A percentile compares a stretch with the other conserved stretches of the same genome.
Evolutionary conservation across 2,329 filamentous ascomycete species (phyloP).

Genomic region (Alternaria brassicicola): DNA sequence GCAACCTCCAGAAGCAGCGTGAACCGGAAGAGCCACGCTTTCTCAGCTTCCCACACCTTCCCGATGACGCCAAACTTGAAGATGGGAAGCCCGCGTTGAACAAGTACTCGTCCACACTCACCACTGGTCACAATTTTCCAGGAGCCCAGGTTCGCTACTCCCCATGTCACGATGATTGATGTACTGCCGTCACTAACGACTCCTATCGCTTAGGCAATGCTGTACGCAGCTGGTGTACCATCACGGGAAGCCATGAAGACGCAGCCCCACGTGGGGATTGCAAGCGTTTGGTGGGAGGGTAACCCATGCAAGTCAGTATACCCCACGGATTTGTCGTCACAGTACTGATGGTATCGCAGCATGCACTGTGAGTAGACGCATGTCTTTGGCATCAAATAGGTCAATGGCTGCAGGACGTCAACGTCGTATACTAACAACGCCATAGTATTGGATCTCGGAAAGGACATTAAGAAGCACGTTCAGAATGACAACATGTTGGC

Average conservation of each 20-base stretch:
- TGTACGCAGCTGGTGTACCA: constrained; percentile 90
- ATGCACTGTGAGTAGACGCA: constrained; percentile 55
- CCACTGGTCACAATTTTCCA: constrained; percentile 85
- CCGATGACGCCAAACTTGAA: constrained; percentile 57
- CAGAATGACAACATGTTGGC: constrained; percentile 84
- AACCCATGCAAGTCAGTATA: constrained; percentile 86
- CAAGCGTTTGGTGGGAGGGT: constrained; percentile 96
- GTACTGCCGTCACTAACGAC: constrained; percentile 7
- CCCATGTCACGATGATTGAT: neutral
- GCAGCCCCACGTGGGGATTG: constrained; percentile 86
- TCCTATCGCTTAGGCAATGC: constrained; percentile 74
- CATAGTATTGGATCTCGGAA: constrained; percentile 80
- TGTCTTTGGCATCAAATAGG: constrained; percentile 7
- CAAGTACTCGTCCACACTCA: constrained; percentile 82
- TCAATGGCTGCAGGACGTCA: constrained; percentile 14
- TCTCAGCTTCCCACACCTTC: constrained; percentile 63
- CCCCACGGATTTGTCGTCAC: constrained; percentile 18
- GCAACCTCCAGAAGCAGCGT: constrained; percentile 44
- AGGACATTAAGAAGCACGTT: constrained; percentile 82
- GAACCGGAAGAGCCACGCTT: constrained; percentile 54
- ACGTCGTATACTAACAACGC: constrained; percentile 20
- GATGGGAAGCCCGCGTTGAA: constrained; percentile 75
- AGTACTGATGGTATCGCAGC: constrained; percentile 44
- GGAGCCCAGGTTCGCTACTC: constrained; percentile 73
- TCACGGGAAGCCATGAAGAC: constrained; percentile 85